These are phyloP conservation scores for Eragrostis tef DNA, from an alignment of 202 grass and related monocot genomes.

Conservation along the genomic window DNA sequence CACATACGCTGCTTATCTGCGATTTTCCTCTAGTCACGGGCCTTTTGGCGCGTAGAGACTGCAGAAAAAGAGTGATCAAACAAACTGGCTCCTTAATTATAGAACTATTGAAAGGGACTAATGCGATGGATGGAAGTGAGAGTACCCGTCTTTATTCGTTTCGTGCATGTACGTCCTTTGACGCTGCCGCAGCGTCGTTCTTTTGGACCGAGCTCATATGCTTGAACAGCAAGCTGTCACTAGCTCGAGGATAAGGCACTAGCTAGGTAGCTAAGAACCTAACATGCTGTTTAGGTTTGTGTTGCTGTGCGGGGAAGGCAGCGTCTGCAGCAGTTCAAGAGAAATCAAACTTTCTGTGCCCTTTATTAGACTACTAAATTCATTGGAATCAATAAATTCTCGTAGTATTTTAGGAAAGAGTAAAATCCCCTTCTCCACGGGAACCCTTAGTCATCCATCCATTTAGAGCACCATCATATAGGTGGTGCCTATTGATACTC, in stretches of 20 bases:
- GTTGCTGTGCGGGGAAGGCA: no score
- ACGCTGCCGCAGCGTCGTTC: neutral
- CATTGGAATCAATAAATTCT: no score
- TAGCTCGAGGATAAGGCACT: neutral
- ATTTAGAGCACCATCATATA: no score
- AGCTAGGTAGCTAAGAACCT: no score
- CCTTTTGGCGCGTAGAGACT: conserved; percentile 11
- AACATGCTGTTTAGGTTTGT: no score
- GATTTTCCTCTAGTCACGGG: neutral
- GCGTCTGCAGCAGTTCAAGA: no score
- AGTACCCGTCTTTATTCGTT: neutral
- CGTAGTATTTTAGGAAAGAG: no score
- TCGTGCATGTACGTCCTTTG: conserved; percentile 2
- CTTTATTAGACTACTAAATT: no score
- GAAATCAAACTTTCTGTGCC: no score
- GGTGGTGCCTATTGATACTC: no score
- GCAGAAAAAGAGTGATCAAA: neutral
- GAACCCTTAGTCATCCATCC: no score
- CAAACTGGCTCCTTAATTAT: neutral
- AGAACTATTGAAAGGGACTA: neutral
- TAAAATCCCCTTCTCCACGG: no score
- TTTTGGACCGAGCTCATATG: conserved; percentile 21
- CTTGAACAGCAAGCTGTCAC: neutral
- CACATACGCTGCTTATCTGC: neutral
- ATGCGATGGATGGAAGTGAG: neutral